A percentile compares a stretch with the other conserved stretches of the same genome.
These are phyloP conservation scores for Paramecium octaurelia DNA, from an alignment of 73 alveolate genomes.

Conservation along the genomic window DNA sequence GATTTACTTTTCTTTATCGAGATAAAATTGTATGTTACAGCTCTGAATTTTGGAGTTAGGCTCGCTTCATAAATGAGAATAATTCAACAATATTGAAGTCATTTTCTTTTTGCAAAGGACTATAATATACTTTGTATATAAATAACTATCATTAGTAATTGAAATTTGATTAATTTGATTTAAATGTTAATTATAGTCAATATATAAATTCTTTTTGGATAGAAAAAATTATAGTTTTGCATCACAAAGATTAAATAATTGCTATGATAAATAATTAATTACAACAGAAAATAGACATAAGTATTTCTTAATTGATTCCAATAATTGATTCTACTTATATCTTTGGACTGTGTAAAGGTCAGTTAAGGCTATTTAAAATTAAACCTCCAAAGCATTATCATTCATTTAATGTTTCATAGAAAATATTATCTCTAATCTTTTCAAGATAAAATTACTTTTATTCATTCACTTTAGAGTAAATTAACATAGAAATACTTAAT, in stretches of 20 bases:
- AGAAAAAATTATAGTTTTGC: background rate
- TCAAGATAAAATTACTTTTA: background rate
- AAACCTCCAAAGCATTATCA: background rate
- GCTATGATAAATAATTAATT: background rate
- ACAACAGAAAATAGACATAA: background rate
- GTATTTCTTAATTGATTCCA: background rate
- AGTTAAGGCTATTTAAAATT: background rate
- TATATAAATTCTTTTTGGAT: background rate
- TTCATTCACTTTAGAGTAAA: background rate
- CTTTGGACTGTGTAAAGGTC: background rate
- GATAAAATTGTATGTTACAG: background rate
- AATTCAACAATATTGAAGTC: background rate
- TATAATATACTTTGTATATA: background rate
- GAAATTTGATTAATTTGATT: background rate
- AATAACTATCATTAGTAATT: background rate
- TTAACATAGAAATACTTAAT: background rate
- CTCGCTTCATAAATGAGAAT: background rate
- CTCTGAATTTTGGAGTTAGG: background rate
- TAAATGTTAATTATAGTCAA: background rate
- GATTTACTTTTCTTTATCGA: background rate
- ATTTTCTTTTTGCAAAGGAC: background rate
- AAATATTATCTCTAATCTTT: background rate
- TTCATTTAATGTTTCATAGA: background rate
- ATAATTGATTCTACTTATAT: background rate
- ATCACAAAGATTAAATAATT: background rate